Base-by-base conservation (phyloP, 495 filamentous ascomycete genomes). In the Trichoderma orchidacearum region DNA sequence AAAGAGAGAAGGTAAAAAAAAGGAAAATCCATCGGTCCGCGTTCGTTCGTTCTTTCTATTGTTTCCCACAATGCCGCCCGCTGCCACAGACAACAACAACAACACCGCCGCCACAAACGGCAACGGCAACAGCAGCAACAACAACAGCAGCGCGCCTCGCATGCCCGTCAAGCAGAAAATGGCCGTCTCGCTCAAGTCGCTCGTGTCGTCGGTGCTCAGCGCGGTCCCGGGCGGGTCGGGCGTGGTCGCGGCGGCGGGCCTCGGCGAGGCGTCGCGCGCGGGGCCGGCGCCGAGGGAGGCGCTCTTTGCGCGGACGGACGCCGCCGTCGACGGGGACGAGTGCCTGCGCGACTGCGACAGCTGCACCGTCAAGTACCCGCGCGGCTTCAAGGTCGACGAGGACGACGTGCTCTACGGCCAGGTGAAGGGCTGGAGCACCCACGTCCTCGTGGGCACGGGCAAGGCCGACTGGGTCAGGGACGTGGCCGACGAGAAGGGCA, bases 391-490 rank as follows among this genome's bases (percentile, higher is more conserved):
- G 57, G 81, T 95, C 53, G 88, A 97, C 56, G 80, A 86, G 63
- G 71, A 77, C 23, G 87, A 93, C 58, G 74, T 86, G 63, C 70
- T 98, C 29, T 97, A 93, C 65, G 93, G 93, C 3, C 75, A 86
- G 48, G 80, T 97, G 34, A 90, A 93, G 59, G 89, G 85, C 9
- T 98, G 89, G 85, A 81, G 81, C 54, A 92, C 88, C 17, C 93
- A 98, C 68, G 64, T 95, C 56, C 76, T 98, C 35, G 89, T 98
- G 17, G 93, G 92, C 11, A 98, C 93, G 1, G 90, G 90, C 36
- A 95, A 96, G 74, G 83, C 84, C 23, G 94, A 98, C 71, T 98
- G 93, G 93, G 84, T 91, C 61, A 71, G 87, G 51, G 85, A 95
- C 71, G 87, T 97, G 13, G 84, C 81, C 45, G 87, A 97, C 62